These are phyloP conservation scores for Candida tetrigidarum DNA, from an alignment of 1,139 yeast species.

Conservation along the genomic window DNA sequence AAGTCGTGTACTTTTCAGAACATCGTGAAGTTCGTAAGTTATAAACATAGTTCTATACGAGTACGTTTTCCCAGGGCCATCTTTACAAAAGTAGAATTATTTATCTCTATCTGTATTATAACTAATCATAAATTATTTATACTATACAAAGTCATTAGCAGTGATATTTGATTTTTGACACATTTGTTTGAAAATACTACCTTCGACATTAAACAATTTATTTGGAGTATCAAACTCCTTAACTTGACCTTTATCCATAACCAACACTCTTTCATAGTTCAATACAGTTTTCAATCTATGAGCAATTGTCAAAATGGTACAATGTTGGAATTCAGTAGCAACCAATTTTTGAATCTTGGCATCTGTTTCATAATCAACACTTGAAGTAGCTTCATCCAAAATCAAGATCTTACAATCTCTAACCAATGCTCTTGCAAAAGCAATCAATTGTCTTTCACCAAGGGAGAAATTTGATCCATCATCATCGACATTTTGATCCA, in stretches of 20 bases:
- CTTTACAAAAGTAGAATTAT: too few species aligned
- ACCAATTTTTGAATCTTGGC: constrained; percentile 40
- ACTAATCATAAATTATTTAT: too few species aligned
- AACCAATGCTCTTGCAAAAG: constrained; percentile 47
- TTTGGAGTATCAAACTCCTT: constrained; percentile 62
- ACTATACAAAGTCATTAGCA: constrained; percentile 24
- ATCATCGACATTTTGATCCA: constrained; percentile 42
- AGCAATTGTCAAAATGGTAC: constrained; percentile 47
- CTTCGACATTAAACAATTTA: constrained; percentile 24
- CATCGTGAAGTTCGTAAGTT: too few species aligned
- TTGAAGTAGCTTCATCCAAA: constrained; percentile 49
- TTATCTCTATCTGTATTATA: too few species aligned
- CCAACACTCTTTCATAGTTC: constrained; percentile 42
- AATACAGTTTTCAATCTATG: constrained; percentile 45
- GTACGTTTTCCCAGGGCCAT: too few species aligned
- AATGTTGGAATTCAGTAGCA: constrained; percentile 34
- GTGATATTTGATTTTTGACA: constrained; percentile 58
- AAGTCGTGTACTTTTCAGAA: too few species aligned
- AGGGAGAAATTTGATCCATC: constrained; percentile 45
- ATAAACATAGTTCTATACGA: too few species aligned
- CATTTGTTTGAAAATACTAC: constrained; percentile 53
- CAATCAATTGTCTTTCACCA: constrained; percentile 46
- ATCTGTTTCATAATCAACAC: constrained; percentile 48
- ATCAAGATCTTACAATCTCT: constrained; percentile 41
- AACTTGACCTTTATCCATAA: constrained; percentile 55